These are phyloP conservation scores for Boeremia exigua DNA, from an alignment of 2,329 filamentous ascomycete species.

Conservation along the genomic window DNA sequence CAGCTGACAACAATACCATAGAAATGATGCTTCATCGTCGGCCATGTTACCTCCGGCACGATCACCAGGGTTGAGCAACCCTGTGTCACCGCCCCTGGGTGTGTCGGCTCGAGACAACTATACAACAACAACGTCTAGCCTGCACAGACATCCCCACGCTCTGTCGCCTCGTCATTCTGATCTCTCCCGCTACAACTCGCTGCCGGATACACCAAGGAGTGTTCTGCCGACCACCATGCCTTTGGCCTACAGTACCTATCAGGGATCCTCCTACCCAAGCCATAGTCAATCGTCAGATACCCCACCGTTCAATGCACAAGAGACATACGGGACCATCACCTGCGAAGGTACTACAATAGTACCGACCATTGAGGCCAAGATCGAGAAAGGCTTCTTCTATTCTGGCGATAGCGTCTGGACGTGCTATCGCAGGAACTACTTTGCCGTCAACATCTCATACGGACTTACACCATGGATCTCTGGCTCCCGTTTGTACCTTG, in stretches of 20 bases:
- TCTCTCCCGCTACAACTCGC: conserved; percentile 42
- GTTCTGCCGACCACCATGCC: conserved; percentile 42
- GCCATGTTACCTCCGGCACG: conserved; percentile 55
- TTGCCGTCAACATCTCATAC: conserved; percentile 83
- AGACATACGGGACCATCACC: conserved; percentile 65
- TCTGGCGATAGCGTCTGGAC: conserved; percentile 82
- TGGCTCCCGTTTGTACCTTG: conserved; percentile 64
- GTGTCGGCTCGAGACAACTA: conserved; percentile 53
- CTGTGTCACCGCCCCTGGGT: conserved; percentile 51
- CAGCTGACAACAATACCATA: conserved; percentile 49
- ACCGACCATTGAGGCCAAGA: conserved; percentile 76
- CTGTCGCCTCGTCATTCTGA: conserved; percentile 46
- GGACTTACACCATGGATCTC: conserved; percentile 68
- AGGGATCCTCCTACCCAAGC: conserved; percentile 24
- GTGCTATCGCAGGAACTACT: conserved; percentile 91
- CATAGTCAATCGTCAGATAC: conserved; percentile 35
- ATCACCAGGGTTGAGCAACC: conserved; percentile 50
- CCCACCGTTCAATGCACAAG: conserved; percentile 55
- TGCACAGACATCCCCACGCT: conserved; percentile 42
- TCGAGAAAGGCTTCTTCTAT: conserved; percentile 89
- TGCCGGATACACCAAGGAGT: conserved; percentile 48
- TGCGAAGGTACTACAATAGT: conserved; percentile 67
- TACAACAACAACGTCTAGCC: conserved; percentile 49
- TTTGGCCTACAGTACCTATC: conserved; percentile 31
- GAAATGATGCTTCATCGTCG: conserved; percentile 54